Evolutionary conservation across 2,329 filamentous ascomycete genomes (phyloP).

Genomic region (Pleomassaria siparia): DNA sequence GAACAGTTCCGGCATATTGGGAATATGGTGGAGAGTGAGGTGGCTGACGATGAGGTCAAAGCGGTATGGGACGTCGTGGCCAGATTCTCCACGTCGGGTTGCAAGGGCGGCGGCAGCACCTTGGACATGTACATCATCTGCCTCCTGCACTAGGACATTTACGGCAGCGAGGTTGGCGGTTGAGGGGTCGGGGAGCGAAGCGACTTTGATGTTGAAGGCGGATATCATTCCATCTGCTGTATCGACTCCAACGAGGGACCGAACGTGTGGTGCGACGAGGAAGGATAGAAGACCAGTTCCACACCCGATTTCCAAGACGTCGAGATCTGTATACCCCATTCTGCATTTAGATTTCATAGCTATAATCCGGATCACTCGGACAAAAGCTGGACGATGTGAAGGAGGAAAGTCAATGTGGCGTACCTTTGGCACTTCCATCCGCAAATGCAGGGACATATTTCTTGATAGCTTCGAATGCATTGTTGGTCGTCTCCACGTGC

Average conservation of each 20-base stretch:
- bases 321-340: slow-evolving; percentile 28
- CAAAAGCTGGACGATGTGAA: not conserved
- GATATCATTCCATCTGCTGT: slow-evolving; percentile 58
- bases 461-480: slow-evolving; percentile 51
- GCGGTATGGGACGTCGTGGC: slow-evolving; percentile 27
- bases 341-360: too few species aligned
- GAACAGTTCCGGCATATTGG: slow-evolving; percentile 48
- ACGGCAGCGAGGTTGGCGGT: slow-evolving; percentile 50
- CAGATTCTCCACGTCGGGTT: slow-evolving; percentile 24
- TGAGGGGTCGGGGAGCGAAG: slow-evolving; percentile 18
- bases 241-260: slow-evolving; percentile 56
- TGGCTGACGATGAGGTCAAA: slow-evolving; percentile 58
- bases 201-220: slow-evolving; percentile 51
- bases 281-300: slow-evolving; percentile 59
- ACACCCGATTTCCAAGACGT: slow-evolving; percentile 60
- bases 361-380: too few species aligned
- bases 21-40: slow-evolving; percentile 59
- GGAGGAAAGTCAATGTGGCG: not conserved
- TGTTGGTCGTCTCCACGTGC: slow-evolving; percentile 49
- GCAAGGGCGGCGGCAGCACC: slow-evolving; percentile 40
- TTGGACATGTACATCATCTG: slow-evolving; percentile 47
- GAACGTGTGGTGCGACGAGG: slow-evolving; percentile 51
- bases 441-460: slow-evolving; percentile 39
- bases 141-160: slow-evolving; percentile 51
- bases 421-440: slow-evolving; percentile 31